Base-by-base conservation (phyloP, 768 basidiomycete genomes). In the Serpula lacrymans region DNA sequence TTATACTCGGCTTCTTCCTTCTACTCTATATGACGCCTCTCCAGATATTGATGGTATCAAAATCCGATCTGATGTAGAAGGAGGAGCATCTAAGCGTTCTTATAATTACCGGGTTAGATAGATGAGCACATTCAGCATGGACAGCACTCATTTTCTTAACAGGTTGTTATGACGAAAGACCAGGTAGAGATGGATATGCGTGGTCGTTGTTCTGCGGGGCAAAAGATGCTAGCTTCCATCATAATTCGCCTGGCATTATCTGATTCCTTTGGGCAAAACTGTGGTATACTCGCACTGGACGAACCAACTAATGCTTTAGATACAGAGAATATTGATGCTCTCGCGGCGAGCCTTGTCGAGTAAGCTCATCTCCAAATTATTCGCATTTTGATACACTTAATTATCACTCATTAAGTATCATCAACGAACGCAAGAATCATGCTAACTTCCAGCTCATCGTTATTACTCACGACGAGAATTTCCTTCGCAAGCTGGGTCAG, bases 181-280 rank as follows among this genome's bases (percentile, higher is more conserved):
- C 88, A 93, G 55, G 94, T 97, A 6, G 95, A 98, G 64, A 93
- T 99, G 88, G 96, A 98, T 64, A 99, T 99, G 96, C 83, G 96
- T 42, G 96, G 96, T 18, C 81, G 96, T 48, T 99, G 96, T 65
- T 93, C 89, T 12, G 96, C 96, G 1, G 96, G 96, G 0, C 96
- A 99, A 66, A 99, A 99, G 68, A 97, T 98, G 77, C 69, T 99
- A 43, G 96, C 95, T 8, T 94, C 90, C 16, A 97, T 98, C 63
- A 91, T 98, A 64, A 98, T 99, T 54, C 83, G 96, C 5, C 80
- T 99, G 25, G 96, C 96, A 3, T 74, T 99, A 20, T 95, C 95
- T 5, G 96, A 99, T 58, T 95, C 92, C 2, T 98, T 99, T 54
- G 92, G 92, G 3, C 89, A 93, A 59, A 96, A 95, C 51, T 98